These are phyloP conservation scores for Scenedesmus sp. DNA, from an alignment of 163 green algal species.

Conservation along the genomic window DNA sequence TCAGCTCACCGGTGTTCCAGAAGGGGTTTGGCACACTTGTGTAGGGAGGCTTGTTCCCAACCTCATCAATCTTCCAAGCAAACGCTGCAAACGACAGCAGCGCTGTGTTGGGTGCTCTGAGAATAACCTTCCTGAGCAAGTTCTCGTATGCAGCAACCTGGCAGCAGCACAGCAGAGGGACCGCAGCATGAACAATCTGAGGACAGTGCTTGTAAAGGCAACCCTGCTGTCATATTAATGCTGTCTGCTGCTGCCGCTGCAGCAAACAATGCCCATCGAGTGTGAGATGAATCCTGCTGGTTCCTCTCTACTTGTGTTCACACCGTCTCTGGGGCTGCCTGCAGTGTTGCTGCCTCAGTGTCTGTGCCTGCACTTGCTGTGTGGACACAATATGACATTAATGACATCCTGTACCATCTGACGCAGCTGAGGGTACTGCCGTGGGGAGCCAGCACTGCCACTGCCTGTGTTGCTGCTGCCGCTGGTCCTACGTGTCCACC, in stretches of 20 bases:
- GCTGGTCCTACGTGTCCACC: no score
- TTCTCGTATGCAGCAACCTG: constrained; percentile 1
- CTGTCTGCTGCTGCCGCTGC: background rate
- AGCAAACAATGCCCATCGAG: no score
- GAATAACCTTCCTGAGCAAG: background rate
- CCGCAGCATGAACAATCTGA: background rate
- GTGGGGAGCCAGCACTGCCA: background rate
- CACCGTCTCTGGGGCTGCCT: background rate
- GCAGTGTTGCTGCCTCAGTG: background rate
- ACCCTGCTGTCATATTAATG: no score
- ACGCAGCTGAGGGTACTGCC: no score
- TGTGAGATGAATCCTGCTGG: background rate
- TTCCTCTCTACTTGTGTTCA: background rate
- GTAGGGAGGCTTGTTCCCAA: background rate
- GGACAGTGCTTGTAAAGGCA: background rate
- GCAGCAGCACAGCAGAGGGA: background rate
- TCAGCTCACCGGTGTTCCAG: background rate
- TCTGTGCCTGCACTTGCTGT: background rate
- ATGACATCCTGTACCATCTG: background rate
- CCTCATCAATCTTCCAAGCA: background rate
- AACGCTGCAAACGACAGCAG: background rate
- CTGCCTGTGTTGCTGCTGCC: background rate
- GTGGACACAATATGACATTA: background rate
- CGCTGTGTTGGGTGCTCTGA: background rate
- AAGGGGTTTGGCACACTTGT: background rate